Base-by-base conservation (phyloP, 306 rosid species). In the Begonia masoniana region DNA sequence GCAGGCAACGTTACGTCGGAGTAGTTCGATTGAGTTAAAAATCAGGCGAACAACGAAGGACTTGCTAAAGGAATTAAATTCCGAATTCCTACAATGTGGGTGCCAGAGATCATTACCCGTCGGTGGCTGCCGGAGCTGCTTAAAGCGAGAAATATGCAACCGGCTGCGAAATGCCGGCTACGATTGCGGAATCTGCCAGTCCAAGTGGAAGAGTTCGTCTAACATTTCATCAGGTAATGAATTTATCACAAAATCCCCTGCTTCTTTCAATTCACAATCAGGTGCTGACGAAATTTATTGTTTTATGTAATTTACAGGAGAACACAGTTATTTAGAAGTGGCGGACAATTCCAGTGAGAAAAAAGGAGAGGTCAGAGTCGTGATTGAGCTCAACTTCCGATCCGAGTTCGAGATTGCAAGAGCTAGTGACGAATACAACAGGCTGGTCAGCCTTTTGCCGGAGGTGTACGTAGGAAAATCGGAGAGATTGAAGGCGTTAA, bases 341-440 rank as follows among this genome's bases (percentile, higher is more conserved):
- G 57, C 50, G 4, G 81, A 79, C 8, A 73, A 62, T 65, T 68
- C 82, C 24, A 74, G 56, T 39, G 2, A 15, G 2, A 77, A 79
- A 64, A 70, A 69, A 54, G 83, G 71, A 13, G 68, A 67, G 15
- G 13, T 72, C 21, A 82, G 73, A 48, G 76, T 80, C 55, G 58
- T 82, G 35, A 82, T 86, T 10, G 95, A 86, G 67, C 54, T 79
- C 17, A 80, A 71, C 36, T 77, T 86, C 51, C 46, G 81, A 58
- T 82, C 65, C 0, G 88, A 86, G 67, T 86, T 86, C 43, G 85
- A 82, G 71, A 86, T 86, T 85, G 85, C 82, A 16, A 60, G 80
- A 10, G 85, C 76, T 2, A 73, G 63, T 15, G 74, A 82, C 51
- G 87, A 86, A 12, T 86, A 82, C 79, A 75, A 67, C 35, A 46